Conservation (phyloP, 257 asterid species). For the Misopates orontium region DNA sequence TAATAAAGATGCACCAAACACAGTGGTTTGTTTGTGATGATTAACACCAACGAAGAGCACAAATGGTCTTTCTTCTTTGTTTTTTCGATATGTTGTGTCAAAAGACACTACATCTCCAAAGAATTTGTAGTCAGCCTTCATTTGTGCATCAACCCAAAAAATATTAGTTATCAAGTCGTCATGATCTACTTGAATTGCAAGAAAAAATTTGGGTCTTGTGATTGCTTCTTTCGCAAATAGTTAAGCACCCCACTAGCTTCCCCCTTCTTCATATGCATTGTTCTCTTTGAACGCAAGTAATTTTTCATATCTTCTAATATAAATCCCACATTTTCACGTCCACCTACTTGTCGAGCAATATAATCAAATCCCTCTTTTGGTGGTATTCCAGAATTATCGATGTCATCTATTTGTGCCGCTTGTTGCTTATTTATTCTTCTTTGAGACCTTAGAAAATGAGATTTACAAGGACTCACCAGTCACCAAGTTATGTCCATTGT, state of each 20-base stretch:
- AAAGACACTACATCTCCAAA: neutral
- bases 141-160: neutral
- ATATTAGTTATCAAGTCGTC: neutral
- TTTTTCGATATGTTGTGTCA: neutral
- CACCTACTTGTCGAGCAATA: neutral
- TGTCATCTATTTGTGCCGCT: too few species aligned
- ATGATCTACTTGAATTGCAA: neutral
- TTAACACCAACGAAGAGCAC: conserved; percentile 22
- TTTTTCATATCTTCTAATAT: neutral
- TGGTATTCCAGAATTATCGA: too few species aligned
- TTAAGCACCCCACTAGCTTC: neutral
- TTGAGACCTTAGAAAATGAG: too few species aligned
- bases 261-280: neutral
- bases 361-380: too few species aligned
- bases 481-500: too few species aligned
- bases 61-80: neutral
- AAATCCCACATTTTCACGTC: neutral
- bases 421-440: too few species aligned
- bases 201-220: neutral
- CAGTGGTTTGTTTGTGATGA: conserved; percentile 17
- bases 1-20: conserved; percentile 22
- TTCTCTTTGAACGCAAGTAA: neutral
- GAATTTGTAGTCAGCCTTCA: neutral
- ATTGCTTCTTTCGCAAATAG: neutral
- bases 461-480: too few species aligned